Evolutionary conservation across 73 alveolate species (phyloP).

Genomic region (Symbiodinium natans): DNA sequence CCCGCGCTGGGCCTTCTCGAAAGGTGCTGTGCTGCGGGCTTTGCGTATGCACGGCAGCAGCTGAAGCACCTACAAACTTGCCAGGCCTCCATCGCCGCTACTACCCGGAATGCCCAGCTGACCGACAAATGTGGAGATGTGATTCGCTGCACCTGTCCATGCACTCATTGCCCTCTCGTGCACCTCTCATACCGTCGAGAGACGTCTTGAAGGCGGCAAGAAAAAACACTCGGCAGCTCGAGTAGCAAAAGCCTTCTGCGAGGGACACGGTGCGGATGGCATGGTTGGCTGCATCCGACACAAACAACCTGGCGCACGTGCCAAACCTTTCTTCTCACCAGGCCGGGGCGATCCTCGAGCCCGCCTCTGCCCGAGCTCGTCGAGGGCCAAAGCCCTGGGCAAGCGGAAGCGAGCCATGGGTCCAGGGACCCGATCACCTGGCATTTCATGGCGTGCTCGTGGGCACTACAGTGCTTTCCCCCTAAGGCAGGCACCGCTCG

Average conservation of each 20-base stretch:
- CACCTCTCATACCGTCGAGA: no score
- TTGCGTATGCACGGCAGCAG: background rate
- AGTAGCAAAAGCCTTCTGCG: no score
- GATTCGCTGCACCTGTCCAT: background rate
- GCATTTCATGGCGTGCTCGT: no score
- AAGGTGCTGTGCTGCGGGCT: no score
- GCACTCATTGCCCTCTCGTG: background rate
- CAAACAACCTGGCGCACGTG: slow-evolving; percentile 35
- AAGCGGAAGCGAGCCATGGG: slow-evolving; percentile 57
- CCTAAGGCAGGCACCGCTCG: background rate
- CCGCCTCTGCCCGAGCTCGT: slow-evolving; percentile 70
- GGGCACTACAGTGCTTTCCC: no score
- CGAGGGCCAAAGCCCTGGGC: slow-evolving; percentile 76
- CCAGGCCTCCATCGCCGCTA: slow-evolving; percentile 8
- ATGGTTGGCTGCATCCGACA: slow-evolving; percentile 84
- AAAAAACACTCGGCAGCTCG: no score
- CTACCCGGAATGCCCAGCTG: slow-evolving; percentile 34
- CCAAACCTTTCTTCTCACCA: background rate
- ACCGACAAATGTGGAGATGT: background rate
- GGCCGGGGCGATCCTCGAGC: no score
- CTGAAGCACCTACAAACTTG: background rate
- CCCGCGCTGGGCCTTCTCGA: background rate
- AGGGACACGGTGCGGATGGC: slow-evolving; percentile 51
- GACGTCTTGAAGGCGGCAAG: no score
- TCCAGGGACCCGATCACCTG: slow-evolving; percentile 68